phyloP scores from a whole-genome alignment of 2,329 filamentous ascomycete species.

The Meredithiella fracta region DNA sequence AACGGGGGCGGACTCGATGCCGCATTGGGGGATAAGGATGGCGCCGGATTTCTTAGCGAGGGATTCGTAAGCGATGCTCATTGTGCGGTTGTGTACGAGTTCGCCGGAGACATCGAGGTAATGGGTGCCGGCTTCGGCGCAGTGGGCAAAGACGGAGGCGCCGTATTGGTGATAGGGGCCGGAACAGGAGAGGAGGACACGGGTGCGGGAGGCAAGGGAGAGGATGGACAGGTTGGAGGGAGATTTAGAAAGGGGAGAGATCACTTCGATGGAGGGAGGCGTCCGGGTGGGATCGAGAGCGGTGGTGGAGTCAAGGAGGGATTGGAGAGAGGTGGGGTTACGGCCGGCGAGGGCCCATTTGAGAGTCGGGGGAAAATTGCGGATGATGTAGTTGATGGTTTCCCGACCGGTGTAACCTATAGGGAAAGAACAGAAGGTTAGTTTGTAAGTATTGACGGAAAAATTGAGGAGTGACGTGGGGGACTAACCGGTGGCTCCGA shows the following conservation, averaged over 20 bases:
- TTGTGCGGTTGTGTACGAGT: slow-evolving; percentile 37
- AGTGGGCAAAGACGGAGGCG: slow-evolving; percentile 43
- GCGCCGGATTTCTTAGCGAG: slow-evolving; percentile 37
- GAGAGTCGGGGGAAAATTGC: slow-evolving; percentile 53
- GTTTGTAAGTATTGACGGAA: neutral
- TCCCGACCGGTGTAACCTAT: slow-evolving; percentile 69
- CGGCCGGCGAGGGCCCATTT: slow-evolving; percentile 83
- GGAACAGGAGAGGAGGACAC: slow-evolving; percentile 39
- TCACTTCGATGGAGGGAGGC: neutral
- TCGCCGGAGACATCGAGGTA: slow-evolving; percentile 50
- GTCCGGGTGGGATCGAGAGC: slow-evolving; percentile 28
- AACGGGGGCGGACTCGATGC: slow-evolving; percentile 44
- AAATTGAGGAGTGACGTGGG: neutral
- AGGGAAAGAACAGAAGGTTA: neutral
- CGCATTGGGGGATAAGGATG: slow-evolving; percentile 44
- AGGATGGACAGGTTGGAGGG: neutral
- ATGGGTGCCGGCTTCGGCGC: slow-evolving; percentile 45
- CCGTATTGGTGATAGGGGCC: slow-evolving; percentile 42
- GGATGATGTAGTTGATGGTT: slow-evolving; percentile 58
- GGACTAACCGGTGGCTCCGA: slow-evolving; percentile 39
- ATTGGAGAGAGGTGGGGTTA: slow-evolving; percentile 57
- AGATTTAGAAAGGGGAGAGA: neutral
- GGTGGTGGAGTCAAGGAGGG: slow-evolving; percentile 51
- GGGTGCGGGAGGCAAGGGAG: slow-evolving; percentile 37
- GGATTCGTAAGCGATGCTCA: slow-evolving; percentile 43